phyloP scores from a whole-genome alignment of 495 filamentous ascomycete genomes.

The Lentithecium fluviatile region DNA sequence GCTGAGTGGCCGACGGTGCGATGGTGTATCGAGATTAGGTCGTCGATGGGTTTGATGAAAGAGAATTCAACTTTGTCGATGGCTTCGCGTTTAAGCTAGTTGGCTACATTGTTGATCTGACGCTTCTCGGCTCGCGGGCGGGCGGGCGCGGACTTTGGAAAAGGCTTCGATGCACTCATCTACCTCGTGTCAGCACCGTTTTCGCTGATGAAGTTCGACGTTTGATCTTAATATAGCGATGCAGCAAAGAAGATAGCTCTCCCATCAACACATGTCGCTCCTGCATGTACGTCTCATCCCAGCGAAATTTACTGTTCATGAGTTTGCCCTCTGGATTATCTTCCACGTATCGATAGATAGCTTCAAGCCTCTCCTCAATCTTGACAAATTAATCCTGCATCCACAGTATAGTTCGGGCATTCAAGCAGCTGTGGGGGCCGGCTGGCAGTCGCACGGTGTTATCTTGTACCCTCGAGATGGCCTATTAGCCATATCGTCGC shows the following conservation, averaged over 20 bases:
- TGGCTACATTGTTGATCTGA: conserved; percentile 9
- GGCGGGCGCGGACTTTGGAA: conserved; percentile 6
- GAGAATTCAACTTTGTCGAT: neutral
- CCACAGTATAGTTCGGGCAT: conserved; percentile 37
- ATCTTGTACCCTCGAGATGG: too few species aligned
- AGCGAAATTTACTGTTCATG: conserved; percentile 42
- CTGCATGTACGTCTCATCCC: conserved; percentile 20
- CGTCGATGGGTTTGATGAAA: neutral
- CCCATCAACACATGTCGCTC: conserved; percentile 4
- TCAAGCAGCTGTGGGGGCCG: conserved; percentile 15
- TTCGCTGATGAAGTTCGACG: neutral
- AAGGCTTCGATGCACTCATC: conserved; percentile 22
- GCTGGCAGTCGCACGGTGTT: too few species aligned
- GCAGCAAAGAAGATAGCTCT: conserved; percentile 9
- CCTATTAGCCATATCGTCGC: too few species aligned
- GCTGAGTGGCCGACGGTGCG: conserved; percentile 1
- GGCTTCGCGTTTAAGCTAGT: neutral
- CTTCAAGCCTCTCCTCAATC: conserved; percentile 32
- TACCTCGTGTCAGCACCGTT: conserved; percentile 1
- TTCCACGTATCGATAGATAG: conserved; percentile 14
- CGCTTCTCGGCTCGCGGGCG: conserved; percentile 8
- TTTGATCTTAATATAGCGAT: conserved; percentile 18
- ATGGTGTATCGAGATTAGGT: conserved; percentile 10
- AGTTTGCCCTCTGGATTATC: conserved; percentile 4
- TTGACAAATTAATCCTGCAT: conserved; percentile 38